phyloP scores from a whole-genome alignment of 169 alveolate species.

The Perkinsus marinus region DNA sequence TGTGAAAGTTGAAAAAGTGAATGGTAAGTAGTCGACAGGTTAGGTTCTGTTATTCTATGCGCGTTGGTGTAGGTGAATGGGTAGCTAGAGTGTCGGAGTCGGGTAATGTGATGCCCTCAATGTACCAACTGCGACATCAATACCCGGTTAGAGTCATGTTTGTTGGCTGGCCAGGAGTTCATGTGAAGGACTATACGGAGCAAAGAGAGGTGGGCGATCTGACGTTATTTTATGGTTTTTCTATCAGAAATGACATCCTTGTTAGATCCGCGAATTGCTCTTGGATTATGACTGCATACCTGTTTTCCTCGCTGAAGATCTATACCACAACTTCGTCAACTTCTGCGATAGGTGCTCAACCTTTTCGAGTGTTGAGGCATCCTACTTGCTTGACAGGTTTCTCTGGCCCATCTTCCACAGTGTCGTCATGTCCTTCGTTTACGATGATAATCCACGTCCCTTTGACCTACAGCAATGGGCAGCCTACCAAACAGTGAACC shows the following conservation, averaged over 20 bases:
- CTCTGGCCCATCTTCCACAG: background rate
- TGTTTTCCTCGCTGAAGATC: background rate
- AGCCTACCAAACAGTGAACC: constrained; percentile 9
- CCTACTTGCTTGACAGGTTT: background rate
- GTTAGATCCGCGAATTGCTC: background rate
- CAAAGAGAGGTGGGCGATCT: background rate
- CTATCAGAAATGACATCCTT: background rate
- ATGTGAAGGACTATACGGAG: background rate
- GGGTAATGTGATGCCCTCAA: background rate
- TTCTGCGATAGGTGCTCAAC: background rate
- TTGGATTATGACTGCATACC: background rate
- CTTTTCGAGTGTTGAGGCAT: background rate
- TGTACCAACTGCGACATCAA: background rate
- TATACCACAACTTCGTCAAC: background rate
- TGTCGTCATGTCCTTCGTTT: background rate
- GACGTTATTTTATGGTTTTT: background rate
- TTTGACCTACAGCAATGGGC: constrained; percentile 23
- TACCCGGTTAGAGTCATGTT: background rate
- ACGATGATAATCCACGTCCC: background rate
- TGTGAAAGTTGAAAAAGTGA: background rate
- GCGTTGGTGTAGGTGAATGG: background rate
- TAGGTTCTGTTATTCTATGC: background rate
- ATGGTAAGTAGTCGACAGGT: no score
- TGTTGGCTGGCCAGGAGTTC: background rate
- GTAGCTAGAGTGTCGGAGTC: background rate